Base-by-base conservation (phyloP, 2,329 filamentous ascomycete genomes). In the Beauveria sp. region DNA sequence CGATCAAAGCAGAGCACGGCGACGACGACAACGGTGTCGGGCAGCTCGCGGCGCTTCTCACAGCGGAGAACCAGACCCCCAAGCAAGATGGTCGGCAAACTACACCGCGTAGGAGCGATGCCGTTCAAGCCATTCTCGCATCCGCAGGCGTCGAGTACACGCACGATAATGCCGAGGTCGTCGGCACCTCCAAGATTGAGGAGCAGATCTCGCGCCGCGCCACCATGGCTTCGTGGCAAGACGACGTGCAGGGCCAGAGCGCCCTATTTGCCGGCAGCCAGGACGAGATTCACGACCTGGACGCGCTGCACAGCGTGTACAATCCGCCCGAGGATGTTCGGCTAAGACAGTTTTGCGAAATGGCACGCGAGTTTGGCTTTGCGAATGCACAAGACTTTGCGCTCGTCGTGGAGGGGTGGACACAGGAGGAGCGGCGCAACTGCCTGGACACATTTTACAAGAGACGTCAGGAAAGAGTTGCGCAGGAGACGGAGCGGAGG, bases 91-190 rank as follows among this genome's bases (percentile, higher is more conserved):
- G 71, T 6, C 66, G 68, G 55, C 78, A 74, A 61, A 68, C 70
- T 9, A 71, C 70, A 28, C 78, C 74, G 56, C 71, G 75, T 4
- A 80, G 79, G 67, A 86, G 81, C 52, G 91, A 98, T 68, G 88
- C 91, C 0, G 83, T 98, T 38, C 89, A 93, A 67, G 95, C 92
- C 2, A 98, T 99, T 64, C 83, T 99, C 1, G 86, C 90, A 3
- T 86, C 87, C 8, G 92, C 90, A 0, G 95, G 95, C 2, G 93
- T 99, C 0, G 87, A 95, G 69, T 99, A 99, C 72, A 96, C 92
- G 0, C 95, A 99, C 70, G 90, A 98, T 67, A 99, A 99, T 71
- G 91, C 90, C 1, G 93, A 99, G 74, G 93, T 99, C 16, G 85
- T 99, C 61, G 95, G 95, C 12, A 88, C 91, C 1, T 95, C 89